Base-by-base conservation (phyloP, 2,329 filamentous ascomycete genomes). In the Trichoderma asperellum region DNA sequence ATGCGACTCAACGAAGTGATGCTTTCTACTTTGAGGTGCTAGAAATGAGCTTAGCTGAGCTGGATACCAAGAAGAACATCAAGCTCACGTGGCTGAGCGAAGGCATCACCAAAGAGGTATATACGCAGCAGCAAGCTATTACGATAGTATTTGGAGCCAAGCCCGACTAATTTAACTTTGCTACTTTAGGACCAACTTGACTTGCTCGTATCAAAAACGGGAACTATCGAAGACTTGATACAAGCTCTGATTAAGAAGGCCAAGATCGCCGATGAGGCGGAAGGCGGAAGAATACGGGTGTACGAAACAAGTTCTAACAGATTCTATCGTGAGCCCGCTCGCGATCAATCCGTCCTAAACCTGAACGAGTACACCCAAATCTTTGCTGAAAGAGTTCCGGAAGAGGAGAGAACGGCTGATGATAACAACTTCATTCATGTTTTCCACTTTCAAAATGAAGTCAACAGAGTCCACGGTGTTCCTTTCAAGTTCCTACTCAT, bases 391-490 rank as follows among this genome's bases (percentile, higher is more conserved):
- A 87, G 89, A 49, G 87, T 95, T 53, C 92, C 94, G 0, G 88
- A 93, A 64, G 90, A 93, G 60, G 91, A 91, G 73, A 80, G 86
- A 1, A 88, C 90, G 40, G 83, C 82, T 2, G 83, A 85, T 10
- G 84, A 87, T 2, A 80, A 75, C 52, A 86, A 89, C 63, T 87
- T 90, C 68, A 91, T 97, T 68, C 88, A 91, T 71, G 93, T 91
- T 35, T 96, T 95, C 81, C 96, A 97, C 79, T 99, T 96, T 81
- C 94, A 99, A 78, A 92, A 91, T 73, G 96, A 99, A 75, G 88
- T 92, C 0, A 92, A 83, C 76, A 92, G 96, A 74, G 83, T 90
- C 4, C 95, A 99, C 76, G 93, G 94, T 3, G 87, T 97, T 56
- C 96, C 96, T 0, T 99, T 99, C 85, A 91, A 91, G 74, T 97